Evolutionary conservation across 2,329 filamentous ascomycete species (phyloP), one percentile per base, ranked within the genome.

Genomic region (Myriangium duriaei): DNA sequence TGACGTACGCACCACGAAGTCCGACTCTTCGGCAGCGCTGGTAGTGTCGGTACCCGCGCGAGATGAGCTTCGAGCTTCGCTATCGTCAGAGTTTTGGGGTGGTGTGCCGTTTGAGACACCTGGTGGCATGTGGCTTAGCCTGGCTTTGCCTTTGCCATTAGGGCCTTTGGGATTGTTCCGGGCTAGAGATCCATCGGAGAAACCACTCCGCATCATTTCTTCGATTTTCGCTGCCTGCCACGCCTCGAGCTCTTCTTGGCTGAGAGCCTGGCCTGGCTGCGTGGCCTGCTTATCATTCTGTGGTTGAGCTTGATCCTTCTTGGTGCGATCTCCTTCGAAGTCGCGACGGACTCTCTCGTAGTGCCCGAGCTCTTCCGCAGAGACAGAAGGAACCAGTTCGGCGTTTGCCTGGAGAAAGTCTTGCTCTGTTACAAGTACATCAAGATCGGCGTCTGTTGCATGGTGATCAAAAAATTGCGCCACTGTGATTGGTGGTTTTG

Each of bases 401-500:
- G 66, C 65, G 51, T 88, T 77, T 1, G 91, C 91, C 16, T 74
- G 73, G 14, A 80, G 56, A 54, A 98, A 98, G 58, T 98, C 91
- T 34, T 81, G 72, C 58, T 95, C 88, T 1, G 76, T 81, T 17
- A 98, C 91, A 62, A 83, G 77, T 46, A 98, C 88, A 16, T 79
- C 74, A 1, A 88, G 75, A 53, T 98, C 91, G 32, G 83, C 81
- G 9, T 78, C 70, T 0, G 74, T 83, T 11, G 88, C 86, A 47
- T 83, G 69, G 60, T 96, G 88, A 55, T 98, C 91, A 56, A 98
- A 98, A 64, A 87, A 98, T 61, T 91, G 87, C 0, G 87, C 88
- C 2, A 88, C 92, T 2, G 81, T 82, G 45, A 95, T 72, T 4
- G 70, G 70, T 40, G 33, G 38, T 34, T 44, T 45, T 35, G 42